Conservation (phyloP, 129 eudicot species). For the Flaveria bidentis region DNA sequence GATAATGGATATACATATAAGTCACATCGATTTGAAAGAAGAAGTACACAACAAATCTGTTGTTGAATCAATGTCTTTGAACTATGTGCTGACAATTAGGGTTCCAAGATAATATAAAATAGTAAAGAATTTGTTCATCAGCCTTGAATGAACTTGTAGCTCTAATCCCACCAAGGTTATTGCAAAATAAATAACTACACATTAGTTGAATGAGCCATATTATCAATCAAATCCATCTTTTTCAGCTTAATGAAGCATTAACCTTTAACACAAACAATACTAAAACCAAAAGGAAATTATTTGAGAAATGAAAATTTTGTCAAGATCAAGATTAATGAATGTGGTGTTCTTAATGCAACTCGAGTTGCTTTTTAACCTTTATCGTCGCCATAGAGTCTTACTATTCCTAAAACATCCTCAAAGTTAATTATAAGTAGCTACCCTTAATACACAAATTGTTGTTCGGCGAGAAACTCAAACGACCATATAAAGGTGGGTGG, state of each 20-base stretch:
- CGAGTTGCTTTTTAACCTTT: background rate
- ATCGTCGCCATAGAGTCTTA: background rate
- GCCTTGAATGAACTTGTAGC: constrained; percentile 19
- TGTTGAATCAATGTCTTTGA: constrained; percentile 14
- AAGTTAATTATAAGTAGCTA: no score
- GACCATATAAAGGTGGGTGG: no score
- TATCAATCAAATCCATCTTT: background rate
- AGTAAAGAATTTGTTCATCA: constrained; percentile 6
- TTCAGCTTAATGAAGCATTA: no score
- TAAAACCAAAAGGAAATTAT: background rate
- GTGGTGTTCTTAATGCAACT: background rate
- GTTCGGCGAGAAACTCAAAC: no score
- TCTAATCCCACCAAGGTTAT: constrained; percentile 37
- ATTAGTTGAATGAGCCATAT: background rate
- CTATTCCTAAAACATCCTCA: no score
- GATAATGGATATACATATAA: background rate
- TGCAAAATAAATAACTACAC: background rate
- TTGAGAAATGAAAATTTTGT: background rate
- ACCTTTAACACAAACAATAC: background rate
- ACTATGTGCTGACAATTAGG: constrained; percentile 33
- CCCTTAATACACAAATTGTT: no score
- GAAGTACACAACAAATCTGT: constrained; percentile 20
- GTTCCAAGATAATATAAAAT: constrained; percentile 34
- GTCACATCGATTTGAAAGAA: constrained; percentile 23
- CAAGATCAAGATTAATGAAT: background rate